Percentiles rank a stretch among this genome's conserved stretches.
These are phyloP conservation scores for Erodium trifolium DNA, from an alignment of 441 rosid species.

Conservation along the genomic window DNA sequence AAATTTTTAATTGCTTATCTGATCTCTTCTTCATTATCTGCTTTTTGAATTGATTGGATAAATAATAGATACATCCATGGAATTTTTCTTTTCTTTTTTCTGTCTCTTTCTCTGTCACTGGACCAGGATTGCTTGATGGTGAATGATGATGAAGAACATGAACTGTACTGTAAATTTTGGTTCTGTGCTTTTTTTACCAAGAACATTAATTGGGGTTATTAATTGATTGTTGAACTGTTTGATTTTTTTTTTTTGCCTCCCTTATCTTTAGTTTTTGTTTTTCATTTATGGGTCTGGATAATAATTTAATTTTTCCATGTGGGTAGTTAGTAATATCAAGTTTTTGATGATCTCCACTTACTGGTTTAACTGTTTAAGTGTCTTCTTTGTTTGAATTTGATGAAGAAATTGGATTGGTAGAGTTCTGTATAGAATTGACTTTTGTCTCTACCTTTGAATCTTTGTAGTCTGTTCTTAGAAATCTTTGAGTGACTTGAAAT, in stretches of 20 bases:
- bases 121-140: neutral
- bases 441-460: neutral
- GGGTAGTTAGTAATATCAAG: neutral
- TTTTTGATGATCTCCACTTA: neutral
- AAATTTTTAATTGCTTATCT: conserved; percentile 25
- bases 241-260: conserved; percentile 5
- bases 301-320: neutral
- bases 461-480: neutral
- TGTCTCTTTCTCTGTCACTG: no score
- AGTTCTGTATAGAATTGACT: neutral
- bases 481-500: neutral
- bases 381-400: conserved; percentile 10
- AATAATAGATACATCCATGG: neutral
- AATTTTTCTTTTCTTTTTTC: conserved; percentile 6
- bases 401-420: conserved; percentile 3
- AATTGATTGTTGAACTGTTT: conserved; percentile 8
- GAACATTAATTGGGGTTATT: conserved; percentile 4
- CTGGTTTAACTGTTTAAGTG: neutral
- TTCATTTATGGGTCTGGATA: neutral
- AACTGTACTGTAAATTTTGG: neutral
- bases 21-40: conserved; percentile 17
- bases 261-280: neutral
- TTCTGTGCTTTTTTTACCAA: neutral
- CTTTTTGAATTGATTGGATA: conserved; percentile 10
- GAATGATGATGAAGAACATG: conserved; percentile 6